Conservation (phyloP, 306 rosid genomes). For the Begonia fuchsioides region DNA sequence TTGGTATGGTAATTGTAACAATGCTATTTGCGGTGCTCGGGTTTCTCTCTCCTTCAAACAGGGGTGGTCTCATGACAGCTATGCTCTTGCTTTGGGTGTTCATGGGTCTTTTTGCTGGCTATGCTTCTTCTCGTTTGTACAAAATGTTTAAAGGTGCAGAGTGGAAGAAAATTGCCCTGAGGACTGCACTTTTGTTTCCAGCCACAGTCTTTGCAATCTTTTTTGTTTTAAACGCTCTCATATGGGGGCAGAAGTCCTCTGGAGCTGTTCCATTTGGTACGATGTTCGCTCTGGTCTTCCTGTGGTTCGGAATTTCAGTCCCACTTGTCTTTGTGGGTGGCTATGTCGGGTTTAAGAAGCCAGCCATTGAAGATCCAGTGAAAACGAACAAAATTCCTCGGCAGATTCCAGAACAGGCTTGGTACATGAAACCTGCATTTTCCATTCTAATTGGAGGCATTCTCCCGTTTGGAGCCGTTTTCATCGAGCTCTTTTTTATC, state of each 20-base stretch:
- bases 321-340: slow-evolving; percentile 88
- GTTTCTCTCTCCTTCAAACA: slow-evolving; percentile 89
- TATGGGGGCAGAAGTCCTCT: slow-evolving; percentile 94
- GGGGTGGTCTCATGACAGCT: slow-evolving; percentile 94
- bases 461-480: slow-evolving; percentile 90
- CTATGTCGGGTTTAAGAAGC: slow-evolving; percentile 84
- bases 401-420: slow-evolving; percentile 95
- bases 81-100: slow-evolving; percentile 88
- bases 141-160: slow-evolving; percentile 82
- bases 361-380: slow-evolving; percentile 84
- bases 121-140: slow-evolving; percentile 64
- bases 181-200: slow-evolving; percentile 76
- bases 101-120: slow-evolving; percentile 94
- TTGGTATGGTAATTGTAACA: slow-evolving; percentile 75
- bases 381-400: slow-evolving; percentile 93
- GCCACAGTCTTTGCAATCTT: slow-evolving; percentile 58
- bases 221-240: slow-evolving; percentile 57
- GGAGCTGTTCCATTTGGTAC: slow-evolving; percentile 97
- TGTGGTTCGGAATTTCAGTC: slow-evolving; percentile 93
- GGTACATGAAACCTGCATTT: slow-evolving; percentile 90
- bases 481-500: slow-evolving; percentile 90
- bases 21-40: slow-evolving; percentile 91
- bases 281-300: slow-evolving; percentile 77
- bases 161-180: slow-evolving; percentile 73
- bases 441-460: slow-evolving; percentile 81